Evolutionary conservation across 139 green algal genomes (phyloP).

Genomic region (Micractinium conductrix): DNA sequence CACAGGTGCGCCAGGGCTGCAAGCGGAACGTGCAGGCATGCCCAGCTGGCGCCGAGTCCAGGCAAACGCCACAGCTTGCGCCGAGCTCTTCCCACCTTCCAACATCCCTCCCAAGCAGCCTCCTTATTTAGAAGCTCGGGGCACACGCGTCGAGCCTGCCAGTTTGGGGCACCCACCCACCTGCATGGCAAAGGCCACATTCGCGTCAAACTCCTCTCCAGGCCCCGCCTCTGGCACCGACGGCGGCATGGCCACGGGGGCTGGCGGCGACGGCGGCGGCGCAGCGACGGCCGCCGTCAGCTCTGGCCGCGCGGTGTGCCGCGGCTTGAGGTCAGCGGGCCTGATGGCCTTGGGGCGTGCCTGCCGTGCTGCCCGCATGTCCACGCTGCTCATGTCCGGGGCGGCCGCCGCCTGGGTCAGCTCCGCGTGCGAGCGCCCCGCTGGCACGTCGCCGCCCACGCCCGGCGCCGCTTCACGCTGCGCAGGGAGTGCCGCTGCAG

Average conservation of each 20-base stretch:
- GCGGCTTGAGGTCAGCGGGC: slow-evolving; percentile 6
- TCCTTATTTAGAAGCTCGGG: too few relatives aligned
- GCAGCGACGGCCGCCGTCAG: background rate
- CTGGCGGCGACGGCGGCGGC: background rate
- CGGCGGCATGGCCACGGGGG: slow-evolving; percentile 6
- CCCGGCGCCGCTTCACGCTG: background rate
- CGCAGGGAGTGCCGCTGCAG: background rate
- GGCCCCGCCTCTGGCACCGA: background rate
- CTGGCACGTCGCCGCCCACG: background rate
- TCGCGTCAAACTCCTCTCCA: slow-evolving; percentile 28
- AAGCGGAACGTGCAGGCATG: background rate
- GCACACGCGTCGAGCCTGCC: too few relatives aligned
- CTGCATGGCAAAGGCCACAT: slow-evolving; percentile 26
- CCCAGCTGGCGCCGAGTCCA: too few relatives aligned
- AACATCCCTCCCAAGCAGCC: too few relatives aligned
- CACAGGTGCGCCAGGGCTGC: background rate
- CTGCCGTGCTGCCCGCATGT: slow-evolving; percentile 13
- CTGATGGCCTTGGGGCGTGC: background rate
- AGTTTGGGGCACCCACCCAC: too few relatives aligned
- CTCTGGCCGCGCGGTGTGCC: slow-evolving; percentile 31
- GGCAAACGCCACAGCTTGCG: too few relatives aligned
- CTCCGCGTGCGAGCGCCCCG: slow-evolving; percentile 5
- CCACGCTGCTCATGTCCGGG: slow-evolving; percentile 10
- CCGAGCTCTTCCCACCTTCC: too few relatives aligned
- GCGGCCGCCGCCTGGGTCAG: background rate